Base-by-base conservation (phyloP, 2,329 filamentous ascomycete species). In the Ceratocystis smalleyi region DNA sequence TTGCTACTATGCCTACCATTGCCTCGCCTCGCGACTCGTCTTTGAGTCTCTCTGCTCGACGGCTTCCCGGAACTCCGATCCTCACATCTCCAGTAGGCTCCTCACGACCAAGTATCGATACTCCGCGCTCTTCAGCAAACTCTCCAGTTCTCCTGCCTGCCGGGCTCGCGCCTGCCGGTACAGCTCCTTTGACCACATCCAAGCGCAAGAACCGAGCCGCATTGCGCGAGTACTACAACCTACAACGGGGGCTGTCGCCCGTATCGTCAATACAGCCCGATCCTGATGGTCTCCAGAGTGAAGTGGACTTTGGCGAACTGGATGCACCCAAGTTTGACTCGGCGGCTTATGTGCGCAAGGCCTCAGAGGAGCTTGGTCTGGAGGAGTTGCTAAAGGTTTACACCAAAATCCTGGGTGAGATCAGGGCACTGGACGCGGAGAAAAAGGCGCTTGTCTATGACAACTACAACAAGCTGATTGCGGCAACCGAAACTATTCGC, bases 361-460 rank as follows among this genome's bases (percentile, higher is more conserved):
- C 88, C 15, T 77, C 91, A 5, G 78, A 78, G n/a, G 79, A 78
- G 63, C 82, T 83, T 70, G 80, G 81, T 5, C 76, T 94, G 43
- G 82, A 85, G 70, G 86, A 87, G 64, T 76, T 94, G 63, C 72
- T 94, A 70, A 79, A 79, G 63, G 78, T 86, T 1, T 91, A 94
- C 72, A 84, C 86, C 59, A 80, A 83, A 24, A 78, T 92, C 8
- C 75, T 92, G 69, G 81, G 84, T 69, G 92, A 97, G 75, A 92
- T 96, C 59, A 78, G 91, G 45, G 91, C 89, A 1, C 79, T 99
- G 19, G 94, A 97, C 71, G 92, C 92, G 27, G 94, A 99, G 79
- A 88, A 94, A 74, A 99, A 99, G 76, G 91, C 92, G 1, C 77
- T 99, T 67, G 94, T 99, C 3, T 99, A 99, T 74, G 92, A 99